These are phyloP conservation scores for Helicocarpus griseus DNA, from an alignment of 2,329 filamentous ascomycete species.

Conservation along the genomic window DNA sequence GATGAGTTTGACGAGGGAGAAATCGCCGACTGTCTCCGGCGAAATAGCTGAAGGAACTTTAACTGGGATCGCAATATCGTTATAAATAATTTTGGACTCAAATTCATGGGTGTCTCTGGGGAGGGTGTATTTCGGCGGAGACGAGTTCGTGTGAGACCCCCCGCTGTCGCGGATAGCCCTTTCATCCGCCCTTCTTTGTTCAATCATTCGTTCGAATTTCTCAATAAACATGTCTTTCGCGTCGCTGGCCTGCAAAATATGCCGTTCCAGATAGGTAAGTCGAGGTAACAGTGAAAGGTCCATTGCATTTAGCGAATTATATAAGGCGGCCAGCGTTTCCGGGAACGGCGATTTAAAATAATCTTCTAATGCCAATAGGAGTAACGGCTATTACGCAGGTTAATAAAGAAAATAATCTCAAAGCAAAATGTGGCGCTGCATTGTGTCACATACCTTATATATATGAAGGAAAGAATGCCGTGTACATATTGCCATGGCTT, in stretches of 20 bases:
- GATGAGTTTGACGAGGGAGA: slow-evolving; percentile 93
- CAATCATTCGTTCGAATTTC: slow-evolving; percentile 92
- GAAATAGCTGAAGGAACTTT: slow-evolving; percentile 90
- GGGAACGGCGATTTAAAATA: slow-evolving; percentile 89
- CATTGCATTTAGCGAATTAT: slow-evolving; percentile 92
- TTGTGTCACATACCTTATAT: slow-evolving; percentile 63
- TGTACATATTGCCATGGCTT: slow-evolving; percentile 98
- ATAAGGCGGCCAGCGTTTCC: slow-evolving; percentile 79
- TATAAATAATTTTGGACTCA: slow-evolving; percentile 90
- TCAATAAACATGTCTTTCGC: slow-evolving; percentile 95
- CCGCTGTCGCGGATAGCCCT: slow-evolving; percentile 22
- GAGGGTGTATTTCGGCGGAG: slow-evolving; percentile 58
- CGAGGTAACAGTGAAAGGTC: slow-evolving; percentile 87
- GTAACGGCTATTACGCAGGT: slow-evolving; percentile 54
- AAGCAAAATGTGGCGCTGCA: not conserved
- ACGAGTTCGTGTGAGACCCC: slow-evolving; percentile 46
- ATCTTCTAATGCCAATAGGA: slow-evolving; percentile 85
- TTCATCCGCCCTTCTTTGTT: slow-evolving; percentile 65
- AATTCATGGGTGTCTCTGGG: slow-evolving; percentile 96
- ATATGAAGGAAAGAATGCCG: slow-evolving; percentile 96
- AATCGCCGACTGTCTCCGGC: slow-evolving; percentile 94
- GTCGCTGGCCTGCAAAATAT: slow-evolving; percentile 80
- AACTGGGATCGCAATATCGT: slow-evolving; percentile 91
- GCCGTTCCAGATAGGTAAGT: slow-evolving; percentile 71
- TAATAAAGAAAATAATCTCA: no score